phyloP scores from a whole-genome alignment of 2,329 filamentous ascomycete genomes.

The Lecanicillium sp. region DNA sequence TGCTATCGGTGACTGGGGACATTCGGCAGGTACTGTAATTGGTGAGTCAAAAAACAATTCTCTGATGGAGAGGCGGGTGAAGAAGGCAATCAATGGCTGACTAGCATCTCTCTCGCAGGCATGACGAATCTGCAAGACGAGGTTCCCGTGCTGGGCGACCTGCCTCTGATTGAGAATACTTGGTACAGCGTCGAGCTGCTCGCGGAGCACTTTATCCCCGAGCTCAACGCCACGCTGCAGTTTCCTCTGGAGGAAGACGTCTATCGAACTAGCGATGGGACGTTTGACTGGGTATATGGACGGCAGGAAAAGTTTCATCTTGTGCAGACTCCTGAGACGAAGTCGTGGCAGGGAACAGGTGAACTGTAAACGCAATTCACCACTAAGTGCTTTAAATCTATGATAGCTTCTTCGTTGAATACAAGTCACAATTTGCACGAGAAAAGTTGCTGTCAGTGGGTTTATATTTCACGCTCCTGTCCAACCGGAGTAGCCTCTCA shows the following conservation, averaged over 20 bases:
- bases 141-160: slow-evolving; percentile 37
- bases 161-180: slow-evolving; percentile 33
- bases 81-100: background rate
- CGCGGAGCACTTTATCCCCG: slow-evolving; percentile 37
- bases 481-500: slow-evolving; percentile 6
- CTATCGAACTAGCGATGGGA: slow-evolving; percentile 31
- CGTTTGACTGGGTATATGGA: slow-evolving; percentile 41
- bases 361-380: too few species aligned
- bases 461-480: slow-evolving; percentile 10
- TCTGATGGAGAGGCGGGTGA: too few species aligned
- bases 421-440: too few species aligned
- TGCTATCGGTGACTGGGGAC: slow-evolving; percentile 42
- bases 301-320: slow-evolving; percentile 37
- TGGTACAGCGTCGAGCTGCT: slow-evolving; percentile 44
- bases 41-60: slow-evolving; percentile 20
- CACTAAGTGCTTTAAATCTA: too few species aligned
- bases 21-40: slow-evolving; percentile 38
- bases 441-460: background rate
- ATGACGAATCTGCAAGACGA: slow-evolving; percentile 41
- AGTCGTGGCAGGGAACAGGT: too few species aligned
- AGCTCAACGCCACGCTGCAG: slow-evolving; percentile 32
- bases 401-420: too few species aligned
- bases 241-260: slow-evolving; percentile 43
- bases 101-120: slow-evolving; percentile 19
- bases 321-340: slow-evolving; percentile 12